Evolutionary conservation across 2,329 filamentous ascomycete genomes (phyloP).

Genomic region (Fusarium oligoseptatum): DNA sequence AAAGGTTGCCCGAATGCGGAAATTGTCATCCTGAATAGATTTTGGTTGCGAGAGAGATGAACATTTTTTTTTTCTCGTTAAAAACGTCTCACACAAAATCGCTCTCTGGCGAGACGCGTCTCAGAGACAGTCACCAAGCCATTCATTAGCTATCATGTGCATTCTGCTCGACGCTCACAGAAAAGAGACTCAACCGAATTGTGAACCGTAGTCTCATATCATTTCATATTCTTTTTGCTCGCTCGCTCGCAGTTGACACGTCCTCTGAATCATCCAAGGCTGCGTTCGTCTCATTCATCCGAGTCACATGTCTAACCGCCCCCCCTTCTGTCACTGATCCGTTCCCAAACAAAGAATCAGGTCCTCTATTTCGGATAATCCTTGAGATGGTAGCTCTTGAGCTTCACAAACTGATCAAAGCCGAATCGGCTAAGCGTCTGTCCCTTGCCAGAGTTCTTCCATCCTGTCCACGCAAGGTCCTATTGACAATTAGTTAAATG

Average conservation of each 20-base stretch:
- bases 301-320: conserved; percentile 24
- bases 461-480: conserved; percentile 97
- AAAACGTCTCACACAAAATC: conserved; percentile 34
- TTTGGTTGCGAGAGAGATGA: conserved; percentile 5
- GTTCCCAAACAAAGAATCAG: neutral
- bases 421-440: conserved; percentile 90
- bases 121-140: conserved; percentile 36
- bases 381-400: conserved; percentile 97
- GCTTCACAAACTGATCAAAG: conserved; percentile 95
- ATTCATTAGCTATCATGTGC: conserved; percentile 20
- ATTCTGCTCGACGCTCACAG: conserved; percentile 4
- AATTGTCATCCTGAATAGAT: neutral
- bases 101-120: conserved; percentile 17
- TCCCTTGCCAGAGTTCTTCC: conserved; percentile 96
- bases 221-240: neutral
- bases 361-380: conserved; percentile 73
- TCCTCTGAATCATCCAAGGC: conserved; percentile 19
- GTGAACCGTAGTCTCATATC: neutral
- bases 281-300: conserved; percentile 28
- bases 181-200: neutral
- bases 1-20: conserved; percentile 29
- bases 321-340: conserved; percentile 4
- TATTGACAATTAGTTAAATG: conserved; percentile 52
- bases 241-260: conserved; percentile 19
- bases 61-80: conserved; percentile 4